These are phyloP conservation scores for Rutstroemia sp. DNA, from an alignment of 2,329 filamentous ascomycete species.

Conservation along the genomic window DNA sequence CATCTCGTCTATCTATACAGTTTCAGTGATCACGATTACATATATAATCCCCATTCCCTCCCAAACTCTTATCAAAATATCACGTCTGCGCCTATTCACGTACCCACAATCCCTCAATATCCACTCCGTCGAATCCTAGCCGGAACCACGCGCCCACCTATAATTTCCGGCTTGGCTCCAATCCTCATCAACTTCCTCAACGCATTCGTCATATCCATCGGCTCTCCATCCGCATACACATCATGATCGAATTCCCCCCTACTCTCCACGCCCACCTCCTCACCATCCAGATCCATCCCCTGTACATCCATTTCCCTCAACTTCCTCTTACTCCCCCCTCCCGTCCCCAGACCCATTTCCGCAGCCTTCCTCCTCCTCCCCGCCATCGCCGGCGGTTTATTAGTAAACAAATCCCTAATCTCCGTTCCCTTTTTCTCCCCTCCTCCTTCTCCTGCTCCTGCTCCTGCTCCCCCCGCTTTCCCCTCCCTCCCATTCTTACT, in stretches of 20 bases:
- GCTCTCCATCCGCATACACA: background rate
- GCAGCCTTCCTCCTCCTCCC: background rate
- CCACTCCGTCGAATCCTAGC: background rate
- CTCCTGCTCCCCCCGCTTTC: background rate
- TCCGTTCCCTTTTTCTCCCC: too few species aligned
- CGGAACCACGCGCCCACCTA: conserved; percentile 1
- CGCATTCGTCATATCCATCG: background rate
- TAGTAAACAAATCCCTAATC: background rate
- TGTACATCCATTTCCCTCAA: background rate
- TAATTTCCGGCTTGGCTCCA: background rate
- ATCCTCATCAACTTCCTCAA: background rate
- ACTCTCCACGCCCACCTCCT: background rate
- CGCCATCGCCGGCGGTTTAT: background rate
- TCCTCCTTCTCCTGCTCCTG: background rate
- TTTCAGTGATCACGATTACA: too few species aligned
- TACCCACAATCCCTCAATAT: background rate
- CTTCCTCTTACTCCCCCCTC: background rate
- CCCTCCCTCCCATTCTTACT: background rate
- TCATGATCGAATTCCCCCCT: background rate
- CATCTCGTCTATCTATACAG: too few species aligned
- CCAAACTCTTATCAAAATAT: too few species aligned
- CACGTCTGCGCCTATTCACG: background rate
- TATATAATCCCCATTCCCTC: too few species aligned
- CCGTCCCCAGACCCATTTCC: background rate
- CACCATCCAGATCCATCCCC: background rate